Conservation (phyloP, 2,329 filamentous ascomycete genomes). For the Rhynchosporium agropyri region DNA sequence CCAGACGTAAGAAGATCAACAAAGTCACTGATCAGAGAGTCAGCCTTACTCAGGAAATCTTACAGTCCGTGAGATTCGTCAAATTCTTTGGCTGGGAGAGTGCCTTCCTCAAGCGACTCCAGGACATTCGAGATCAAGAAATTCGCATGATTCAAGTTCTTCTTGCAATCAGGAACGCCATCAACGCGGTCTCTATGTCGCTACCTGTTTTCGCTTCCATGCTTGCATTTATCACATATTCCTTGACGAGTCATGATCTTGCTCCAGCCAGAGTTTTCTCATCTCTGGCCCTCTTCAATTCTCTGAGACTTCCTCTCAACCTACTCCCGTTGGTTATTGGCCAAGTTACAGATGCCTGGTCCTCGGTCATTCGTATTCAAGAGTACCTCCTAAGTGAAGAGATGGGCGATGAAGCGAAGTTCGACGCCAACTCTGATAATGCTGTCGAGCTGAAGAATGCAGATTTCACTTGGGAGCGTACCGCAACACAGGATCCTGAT, state of each 20-base stretch:
- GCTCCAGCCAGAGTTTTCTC: slow-evolving; percentile 84
- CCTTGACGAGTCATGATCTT: slow-evolving; percentile 66
- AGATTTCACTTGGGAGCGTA: slow-evolving; percentile 85
- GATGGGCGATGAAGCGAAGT: slow-evolving; percentile 67
- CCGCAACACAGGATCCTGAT: slow-evolving; percentile 56
- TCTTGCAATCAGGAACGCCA: slow-evolving; percentile 69
- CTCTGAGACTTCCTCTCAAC: slow-evolving; percentile 86
- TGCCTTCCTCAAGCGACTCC: slow-evolving; percentile 77
- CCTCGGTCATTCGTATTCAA: slow-evolving; percentile 81
- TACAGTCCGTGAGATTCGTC: slow-evolving; percentile 90
- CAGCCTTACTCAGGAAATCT: slow-evolving; percentile 86
- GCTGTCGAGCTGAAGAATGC: slow-evolving; percentile 74
- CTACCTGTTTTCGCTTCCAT: slow-evolving; percentile 89
- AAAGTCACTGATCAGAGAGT: slow-evolving; percentile 93
- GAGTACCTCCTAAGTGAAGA: slow-evolving; percentile 89
- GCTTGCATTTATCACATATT: slow-evolving; percentile 87
- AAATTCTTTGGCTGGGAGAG: slow-evolving; percentile 97
- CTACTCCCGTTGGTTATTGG: slow-evolving; percentile 85
- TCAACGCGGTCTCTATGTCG: slow-evolving; percentile 64
- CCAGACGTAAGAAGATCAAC: slow-evolving; percentile 79
- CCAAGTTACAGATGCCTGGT: slow-evolving; percentile 86
- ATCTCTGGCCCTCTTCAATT: slow-evolving; percentile 91
- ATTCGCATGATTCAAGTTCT: slow-evolving; percentile 83
- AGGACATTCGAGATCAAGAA: slow-evolving; percentile 73
- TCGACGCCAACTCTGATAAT: slow-evolving; percentile 59